Evolutionary conservation across 257 asterid species (phyloP).

Genomic region (Solanum chaucha): DNA sequence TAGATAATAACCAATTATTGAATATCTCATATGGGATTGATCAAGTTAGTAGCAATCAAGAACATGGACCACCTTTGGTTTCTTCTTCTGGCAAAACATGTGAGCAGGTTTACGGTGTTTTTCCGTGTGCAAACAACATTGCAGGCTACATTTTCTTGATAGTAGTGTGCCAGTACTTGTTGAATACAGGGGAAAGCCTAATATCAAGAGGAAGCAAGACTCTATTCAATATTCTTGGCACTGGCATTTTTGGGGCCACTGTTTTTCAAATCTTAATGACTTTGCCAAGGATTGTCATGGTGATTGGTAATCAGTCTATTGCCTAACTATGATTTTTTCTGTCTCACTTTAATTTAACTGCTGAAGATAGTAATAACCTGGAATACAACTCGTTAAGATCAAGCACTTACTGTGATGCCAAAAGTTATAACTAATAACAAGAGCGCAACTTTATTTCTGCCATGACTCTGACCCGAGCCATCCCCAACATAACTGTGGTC

Average conservation of each 20-base stretch:
- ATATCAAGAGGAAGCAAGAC: constrained; percentile 21
- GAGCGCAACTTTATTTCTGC: not conserved
- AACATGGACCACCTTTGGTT: not conserved
- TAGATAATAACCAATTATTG: not conserved
- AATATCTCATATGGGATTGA: constrained; percentile 25
- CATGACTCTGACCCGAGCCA: not conserved
- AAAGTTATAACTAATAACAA: not conserved
- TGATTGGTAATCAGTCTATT: constrained; percentile 20
- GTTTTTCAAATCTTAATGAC: constrained; percentile 25
- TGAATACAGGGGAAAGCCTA: constrained; percentile 23
- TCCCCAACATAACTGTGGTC: not conserved
- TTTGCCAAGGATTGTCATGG: constrained; percentile 28
- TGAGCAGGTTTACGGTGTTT: constrained; percentile 25
- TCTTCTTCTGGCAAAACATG: constrained; percentile 7
- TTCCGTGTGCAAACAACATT: constrained; percentile 38
- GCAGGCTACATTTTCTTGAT: constrained; percentile 31
- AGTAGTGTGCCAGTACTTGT: constrained; percentile 23
- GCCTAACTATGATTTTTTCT: not conserved
- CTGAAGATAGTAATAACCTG: not conserved
- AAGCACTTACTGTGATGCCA: not conserved
- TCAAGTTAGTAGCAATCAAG: not conserved
- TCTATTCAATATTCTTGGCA: constrained; percentile 25
- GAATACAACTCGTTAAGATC: not conserved
- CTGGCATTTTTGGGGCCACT: constrained; percentile 33
- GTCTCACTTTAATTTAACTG: not conserved